Base-by-base conservation (phyloP, 306 rosid genomes). In the Vigna reflexopilosa region DNA sequence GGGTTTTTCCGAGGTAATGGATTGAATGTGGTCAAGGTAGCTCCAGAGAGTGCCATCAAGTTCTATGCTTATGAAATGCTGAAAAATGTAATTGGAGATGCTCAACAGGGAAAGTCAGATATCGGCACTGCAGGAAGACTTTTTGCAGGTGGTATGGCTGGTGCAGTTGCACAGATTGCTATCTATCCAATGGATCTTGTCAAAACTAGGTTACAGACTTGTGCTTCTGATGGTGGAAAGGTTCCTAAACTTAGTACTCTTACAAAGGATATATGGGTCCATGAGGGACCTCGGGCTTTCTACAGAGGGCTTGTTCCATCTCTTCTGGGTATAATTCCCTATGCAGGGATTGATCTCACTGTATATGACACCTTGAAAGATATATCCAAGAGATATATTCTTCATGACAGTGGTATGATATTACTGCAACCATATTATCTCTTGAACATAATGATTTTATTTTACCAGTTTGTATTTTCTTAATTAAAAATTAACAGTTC, bases 301-400 rank as follows among this genome's bases (percentile, higher is more conserved):
- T 86, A 86, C 83, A 78, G 83, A 75, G 90, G 90, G 26, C 80
- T 86, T 51, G 56, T 86, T 74, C 90, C 90, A 4, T 86, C 90
- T 38, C 82, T 86, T 78, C 87, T 86, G 75, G 90, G 90, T 28
- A 86, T 86, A 61, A 86, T 86, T 81, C 90, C 90, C 58, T 86
- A 86, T 71, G 86, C 90, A 7, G 90, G 90, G 84, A 86, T 86
- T 74, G 90, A 86, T 86, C 90, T 86, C 80, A 84, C 90, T 45
- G 84, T 84, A 4, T 86, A 86, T 71, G 90, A 86, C 59, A 86
- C 90, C 75, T 70, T 86, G 82, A 86, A 84, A 81, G 90, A 86
- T 26, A 5, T 75, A 20, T 86, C 90, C 12, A 83, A 71, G 72
- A 86, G 59, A 86, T 86, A 86, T 66, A 65, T 86, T 75, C 85